Conservation (phyloP, 129 eudicot genomes). For the Chrysanthemum makinoi region DNA sequence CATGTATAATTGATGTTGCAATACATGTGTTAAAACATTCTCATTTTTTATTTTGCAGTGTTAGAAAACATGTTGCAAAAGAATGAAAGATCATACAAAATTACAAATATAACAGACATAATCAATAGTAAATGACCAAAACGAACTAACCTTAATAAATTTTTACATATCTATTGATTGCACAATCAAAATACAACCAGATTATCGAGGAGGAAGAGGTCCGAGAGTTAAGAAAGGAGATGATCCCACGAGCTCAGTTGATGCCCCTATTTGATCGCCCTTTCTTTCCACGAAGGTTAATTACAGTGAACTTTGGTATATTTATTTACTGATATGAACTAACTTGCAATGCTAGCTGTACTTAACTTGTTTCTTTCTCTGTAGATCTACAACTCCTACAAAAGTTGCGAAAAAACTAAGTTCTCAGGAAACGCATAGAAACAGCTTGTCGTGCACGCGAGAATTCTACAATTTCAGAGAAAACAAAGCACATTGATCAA, state of each 20-base stretch:
- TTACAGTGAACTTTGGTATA: neutral
- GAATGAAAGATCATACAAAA: too few relatives aligned
- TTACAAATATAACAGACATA: too few relatives aligned
- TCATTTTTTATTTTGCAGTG: neutral
- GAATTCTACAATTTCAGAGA: constrained; percentile 35
- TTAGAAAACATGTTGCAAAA: neutral
- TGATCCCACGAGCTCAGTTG: constrained; percentile 88
- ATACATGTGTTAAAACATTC: neutral
- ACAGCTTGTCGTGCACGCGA: constrained; percentile 40
- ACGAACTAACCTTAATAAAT: neutral
- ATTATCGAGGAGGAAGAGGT: constrained; percentile 87
- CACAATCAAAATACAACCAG: constrained; percentile 33
- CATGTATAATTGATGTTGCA: constrained; percentile 17
- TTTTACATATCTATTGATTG: neutral
- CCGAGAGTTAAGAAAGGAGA: constrained; percentile 67
- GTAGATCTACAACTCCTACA: constrained; percentile 67
- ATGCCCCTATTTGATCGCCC: constrained; percentile 87
- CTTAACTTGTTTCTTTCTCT: neutral
- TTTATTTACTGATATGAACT: neutral
- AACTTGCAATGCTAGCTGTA: neutral
- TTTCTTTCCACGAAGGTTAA: constrained; percentile 74
- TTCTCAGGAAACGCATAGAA: constrained; percentile 39
- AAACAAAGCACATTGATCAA: constrained; percentile 42
- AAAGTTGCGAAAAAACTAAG: constrained; percentile 62
- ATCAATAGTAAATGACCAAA: neutral